A percentile compares a stretch with the other conserved stretches of the same genome.
phyloP scores from a whole-genome alignment of 2,329 filamentous ascomycete species.

The Stachybotrys chlorohalonatus region DNA sequence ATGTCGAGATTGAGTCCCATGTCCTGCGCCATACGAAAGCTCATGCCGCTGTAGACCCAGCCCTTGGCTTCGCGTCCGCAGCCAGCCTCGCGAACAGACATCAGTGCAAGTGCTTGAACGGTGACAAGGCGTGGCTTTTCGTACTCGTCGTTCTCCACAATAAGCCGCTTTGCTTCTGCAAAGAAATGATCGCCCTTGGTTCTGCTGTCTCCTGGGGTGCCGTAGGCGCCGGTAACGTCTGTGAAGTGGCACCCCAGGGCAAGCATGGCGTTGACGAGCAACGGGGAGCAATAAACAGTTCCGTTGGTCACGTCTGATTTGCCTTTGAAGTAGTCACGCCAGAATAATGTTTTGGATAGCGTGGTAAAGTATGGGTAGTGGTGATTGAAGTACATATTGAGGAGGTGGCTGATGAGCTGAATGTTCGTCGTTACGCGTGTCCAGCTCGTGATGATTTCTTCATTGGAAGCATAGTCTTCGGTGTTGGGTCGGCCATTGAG shows the following conservation, averaged over 20 bases:
- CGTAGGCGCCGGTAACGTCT: conserved; percentile 61
- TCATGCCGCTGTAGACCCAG: conserved; percentile 98
- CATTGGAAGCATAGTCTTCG: conserved; percentile 39
- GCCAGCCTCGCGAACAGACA: conserved; percentile 94
- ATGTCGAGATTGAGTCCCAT: conserved; percentile 84
- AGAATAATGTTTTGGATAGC: conserved; percentile 78
- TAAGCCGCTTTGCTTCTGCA: conserved; percentile 79
- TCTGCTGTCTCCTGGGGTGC: conserved; percentile 61
- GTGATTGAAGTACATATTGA: conserved; percentile 98
- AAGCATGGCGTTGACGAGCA: conserved; percentile 90
- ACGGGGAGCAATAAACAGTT: conserved; percentile 74
- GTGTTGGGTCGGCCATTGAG: conserved; percentile 30
- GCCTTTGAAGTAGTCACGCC: conserved; percentile 72
- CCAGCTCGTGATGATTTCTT: conserved; percentile 76
- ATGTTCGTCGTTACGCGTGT: conserved; percentile 75
- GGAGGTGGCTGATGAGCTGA: conserved; percentile 71
- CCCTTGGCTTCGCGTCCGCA: conserved; percentile 91
- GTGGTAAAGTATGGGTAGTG: conserved; percentile 96
- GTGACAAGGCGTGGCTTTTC: conserved; percentile 82
- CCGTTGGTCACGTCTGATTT: conserved; percentile 41
- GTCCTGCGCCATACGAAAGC: conserved; percentile 94
- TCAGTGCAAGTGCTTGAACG: conserved; percentile 85
- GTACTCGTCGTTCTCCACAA: conserved; percentile 87
- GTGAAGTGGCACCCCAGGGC: conserved; percentile 93
- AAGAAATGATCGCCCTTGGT: conserved; percentile 97